Evolutionary conservation across 1,284 basidiomycete genomes (phyloP).

Genomic region (Malassezia globosa): DNA sequence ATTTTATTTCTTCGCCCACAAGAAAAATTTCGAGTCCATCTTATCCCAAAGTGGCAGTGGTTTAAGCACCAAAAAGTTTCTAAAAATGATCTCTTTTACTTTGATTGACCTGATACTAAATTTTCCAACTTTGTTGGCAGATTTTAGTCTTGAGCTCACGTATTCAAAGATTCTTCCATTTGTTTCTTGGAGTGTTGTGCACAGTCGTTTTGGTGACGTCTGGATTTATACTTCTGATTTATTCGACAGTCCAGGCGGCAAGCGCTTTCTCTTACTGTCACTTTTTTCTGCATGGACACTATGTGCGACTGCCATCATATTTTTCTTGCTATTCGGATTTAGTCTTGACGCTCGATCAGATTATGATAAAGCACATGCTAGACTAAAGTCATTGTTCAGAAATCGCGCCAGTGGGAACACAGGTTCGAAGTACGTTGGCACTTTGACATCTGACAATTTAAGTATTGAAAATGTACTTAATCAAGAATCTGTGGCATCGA

Average conservation of each 20-base stretch:
- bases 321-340: conserved; percentile 26
- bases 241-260: neutral
- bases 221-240: neutral
- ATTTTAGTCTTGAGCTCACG: conserved; percentile 9
- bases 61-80: conserved; percentile 8
- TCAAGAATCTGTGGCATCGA: no score
- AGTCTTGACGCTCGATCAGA: conserved; percentile 13
- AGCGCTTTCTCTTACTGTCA: neutral
- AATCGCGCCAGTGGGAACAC: no score
- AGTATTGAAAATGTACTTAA: no score
- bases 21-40: conserved; percentile 4
- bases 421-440: no score
- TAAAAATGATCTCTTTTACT: conserved; percentile 13
- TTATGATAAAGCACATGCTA: neutral
- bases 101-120: conserved; percentile 9
- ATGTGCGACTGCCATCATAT: conserved; percentile 17
- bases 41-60: conserved; percentile 1
- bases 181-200: conserved; percentile 54
- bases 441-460: no score
- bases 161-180: conserved; percentile 49
- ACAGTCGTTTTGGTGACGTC: conserved; percentile 48
- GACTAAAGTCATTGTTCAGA: neutral
- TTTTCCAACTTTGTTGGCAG: conserved; percentile 48
- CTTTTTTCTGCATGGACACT: conserved; percentile 6
- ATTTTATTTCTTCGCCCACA: conserved; percentile 4